These are phyloP conservation scores for Hypericum perforatum DNA, from an alignment of 345 rosid species.

Conservation along the genomic window DNA sequence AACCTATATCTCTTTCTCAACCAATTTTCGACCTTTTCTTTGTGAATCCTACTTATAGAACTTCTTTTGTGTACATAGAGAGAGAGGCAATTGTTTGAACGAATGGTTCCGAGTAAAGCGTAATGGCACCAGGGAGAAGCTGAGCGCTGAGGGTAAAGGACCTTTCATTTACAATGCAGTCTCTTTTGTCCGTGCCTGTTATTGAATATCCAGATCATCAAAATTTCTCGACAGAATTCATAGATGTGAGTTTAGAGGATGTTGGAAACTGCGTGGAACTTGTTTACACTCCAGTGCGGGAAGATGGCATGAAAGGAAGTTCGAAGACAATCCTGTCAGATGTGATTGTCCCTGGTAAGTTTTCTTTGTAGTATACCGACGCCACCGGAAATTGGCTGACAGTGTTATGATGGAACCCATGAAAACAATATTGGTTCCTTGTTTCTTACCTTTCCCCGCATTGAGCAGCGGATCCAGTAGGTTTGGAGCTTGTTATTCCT, in stretches of 20 bases:
- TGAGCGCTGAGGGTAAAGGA: constrained; percentile 55
- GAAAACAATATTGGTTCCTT: not conserved
- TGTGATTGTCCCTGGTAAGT: constrained; percentile 69
- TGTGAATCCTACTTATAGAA: constrained; percentile 10
- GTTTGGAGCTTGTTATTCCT: constrained; percentile 64
- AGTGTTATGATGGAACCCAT: no score
- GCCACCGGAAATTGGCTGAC: no score
- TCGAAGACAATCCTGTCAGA: constrained; percentile 56
- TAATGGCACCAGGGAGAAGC: constrained; percentile 52
- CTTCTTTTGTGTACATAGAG: constrained; percentile 24
- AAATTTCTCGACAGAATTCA: constrained; percentile 41
- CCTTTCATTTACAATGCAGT: not conserved
- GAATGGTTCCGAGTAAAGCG: constrained; percentile 80
- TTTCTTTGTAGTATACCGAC: constrained; percentile 2
- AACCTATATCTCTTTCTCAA: no score
- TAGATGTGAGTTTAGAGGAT: constrained; percentile 77
- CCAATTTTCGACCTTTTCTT: not conserved
- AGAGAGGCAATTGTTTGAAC: constrained; percentile 60
- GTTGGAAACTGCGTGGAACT: constrained; percentile 73
- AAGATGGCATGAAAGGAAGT: constrained; percentile 71
- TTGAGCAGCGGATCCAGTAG: constrained; percentile 78
- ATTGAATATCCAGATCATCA: no score
- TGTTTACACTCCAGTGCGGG: constrained; percentile 70
- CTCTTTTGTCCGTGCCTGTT: no score
- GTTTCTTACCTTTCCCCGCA: not conserved